Conservation (phyloP, 495 filamentous ascomycete genomes). For the Aspergillus diversus region DNA sequence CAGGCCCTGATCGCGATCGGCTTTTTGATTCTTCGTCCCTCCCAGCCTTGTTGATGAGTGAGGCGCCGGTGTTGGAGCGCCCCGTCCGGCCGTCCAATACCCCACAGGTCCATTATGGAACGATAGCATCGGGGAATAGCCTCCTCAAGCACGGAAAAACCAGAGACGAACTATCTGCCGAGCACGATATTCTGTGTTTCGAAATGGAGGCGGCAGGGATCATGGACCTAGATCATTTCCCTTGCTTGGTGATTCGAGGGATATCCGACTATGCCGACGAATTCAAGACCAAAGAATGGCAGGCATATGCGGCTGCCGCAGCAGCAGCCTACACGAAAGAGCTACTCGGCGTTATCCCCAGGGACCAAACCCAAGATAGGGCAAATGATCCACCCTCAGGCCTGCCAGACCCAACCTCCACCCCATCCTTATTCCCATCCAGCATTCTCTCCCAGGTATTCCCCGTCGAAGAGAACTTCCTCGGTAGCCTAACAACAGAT, state of each 20-base stretch:
- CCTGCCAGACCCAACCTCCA: background rate
- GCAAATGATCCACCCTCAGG: background rate
- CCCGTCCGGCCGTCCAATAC: background rate
- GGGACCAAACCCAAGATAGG: no score
- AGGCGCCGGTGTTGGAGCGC: background rate
- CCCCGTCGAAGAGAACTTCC: background rate
- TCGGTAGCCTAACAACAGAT: background rate
- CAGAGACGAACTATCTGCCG: background rate
- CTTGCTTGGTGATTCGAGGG: conserved; percentile 6
- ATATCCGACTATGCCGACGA: conserved; percentile 16
- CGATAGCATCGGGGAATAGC: conserved; percentile 2
- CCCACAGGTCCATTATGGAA: conserved; percentile 5
- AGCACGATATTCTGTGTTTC: conserved; percentile 2
- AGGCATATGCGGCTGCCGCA: conserved; percentile 7
- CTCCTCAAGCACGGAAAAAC: conserved; percentile 4
- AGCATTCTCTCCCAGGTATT: background rate
- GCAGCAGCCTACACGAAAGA: conserved; percentile 10
- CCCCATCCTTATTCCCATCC: background rate
- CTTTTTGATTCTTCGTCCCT: background rate
- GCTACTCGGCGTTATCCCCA: background rate
- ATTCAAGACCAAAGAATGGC: conserved; percentile 8
- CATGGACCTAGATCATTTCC: background rate
- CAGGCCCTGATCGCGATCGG: background rate
- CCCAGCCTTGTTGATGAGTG: background rate
- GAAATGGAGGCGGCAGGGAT: conserved; percentile 9